Evolutionary conservation across 768 basidiomycete genomes (phyloP).

Genomic region (Xerocomus spinulosus): DNA sequence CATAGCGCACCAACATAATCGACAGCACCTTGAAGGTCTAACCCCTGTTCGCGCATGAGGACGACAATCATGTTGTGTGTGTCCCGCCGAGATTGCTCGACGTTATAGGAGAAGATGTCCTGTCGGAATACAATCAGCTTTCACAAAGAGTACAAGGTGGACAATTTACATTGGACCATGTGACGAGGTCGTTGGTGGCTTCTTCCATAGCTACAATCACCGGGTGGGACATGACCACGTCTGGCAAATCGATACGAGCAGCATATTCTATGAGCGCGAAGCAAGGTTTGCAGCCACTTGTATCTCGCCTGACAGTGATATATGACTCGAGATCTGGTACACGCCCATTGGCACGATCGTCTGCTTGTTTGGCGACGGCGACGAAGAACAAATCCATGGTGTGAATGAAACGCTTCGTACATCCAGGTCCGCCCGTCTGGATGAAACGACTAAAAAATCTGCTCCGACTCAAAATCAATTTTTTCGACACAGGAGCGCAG

Average conservation of each 20-base stretch:
- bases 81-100: constrained; percentile 65
- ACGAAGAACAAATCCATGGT: constrained; percentile 40
- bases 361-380: constrained; percentile 41
- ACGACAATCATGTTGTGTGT: constrained; percentile 73
- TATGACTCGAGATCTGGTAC: constrained; percentile 50
- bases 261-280: constrained; percentile 55
- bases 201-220: constrained; percentile 42
- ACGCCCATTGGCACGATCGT: constrained; percentile 35
- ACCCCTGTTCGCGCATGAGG: constrained; percentile 56
- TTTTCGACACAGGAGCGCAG: neutral
- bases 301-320: constrained; percentile 48
- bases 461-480: constrained; percentile 6
- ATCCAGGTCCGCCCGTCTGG: constrained; percentile 36
- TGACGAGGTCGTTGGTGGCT: constrained; percentile 48
- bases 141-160: neutral
- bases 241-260: constrained; percentile 46
- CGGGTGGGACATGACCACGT: constrained; percentile 51
- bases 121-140: constrained; percentile 20
- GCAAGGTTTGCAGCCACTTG: constrained; percentile 48
- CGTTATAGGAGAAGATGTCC: constrained; percentile 77
- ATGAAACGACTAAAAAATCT: constrained; percentile 38
- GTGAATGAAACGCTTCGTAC: constrained; percentile 38
- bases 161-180: constrained; percentile 40
- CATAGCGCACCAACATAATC: constrained; percentile 63
- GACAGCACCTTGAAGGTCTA: constrained; percentile 57